Base-by-base conservation (phyloP, 345 rosid species). In the Dipteronia dyeriana region DNA sequence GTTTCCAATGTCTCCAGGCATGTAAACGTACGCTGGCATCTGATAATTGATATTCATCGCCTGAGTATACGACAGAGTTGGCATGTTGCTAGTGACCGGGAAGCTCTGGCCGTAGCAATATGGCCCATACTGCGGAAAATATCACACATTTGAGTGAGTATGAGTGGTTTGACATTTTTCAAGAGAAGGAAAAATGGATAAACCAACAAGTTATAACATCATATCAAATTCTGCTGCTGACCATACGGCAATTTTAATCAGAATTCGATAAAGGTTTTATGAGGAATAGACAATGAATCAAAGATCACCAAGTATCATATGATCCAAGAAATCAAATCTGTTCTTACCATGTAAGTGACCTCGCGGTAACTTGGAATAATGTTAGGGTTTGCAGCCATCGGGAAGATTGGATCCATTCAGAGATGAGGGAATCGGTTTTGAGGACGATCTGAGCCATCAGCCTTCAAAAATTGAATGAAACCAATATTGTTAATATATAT, bases 381-480 rank as follows among this genome's bases (percentile, higher is more conserved):
- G 62, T 49, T 34, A 22, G 6, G 17, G 16, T 71, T 23, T 29
- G 75, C 57, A 5, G 23, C 13, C 45, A 41, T 13, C 9, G 53
- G 61, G 39, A 1, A 25, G 25, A 31, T 29, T 7, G 19, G 59
- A 31, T 79, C 77, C 72, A 64, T 39, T 76, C 75, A 63, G 60
- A 71, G 78, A 61, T 31, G 60, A 20, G 83, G 84, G 14, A 70
- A 73, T 17, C 29, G 76, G 60, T 70, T 63, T 23, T 41, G 26
- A 64, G 78, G 25, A 49, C 71, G 78, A 74, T 5, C 47, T 62
- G 65, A 60, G 61, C 54, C 59, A 45, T 39, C 69, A 73, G 29
- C 82, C 86, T 75, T 63, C 49, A 57, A 68, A 23, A 77, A 75
- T 10, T 26, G 59, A 38, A 56, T 64, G 5, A 75, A 54, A 19